Base-by-base conservation (phyloP, 306 rosid species). In the Castanea crenata region DNA sequence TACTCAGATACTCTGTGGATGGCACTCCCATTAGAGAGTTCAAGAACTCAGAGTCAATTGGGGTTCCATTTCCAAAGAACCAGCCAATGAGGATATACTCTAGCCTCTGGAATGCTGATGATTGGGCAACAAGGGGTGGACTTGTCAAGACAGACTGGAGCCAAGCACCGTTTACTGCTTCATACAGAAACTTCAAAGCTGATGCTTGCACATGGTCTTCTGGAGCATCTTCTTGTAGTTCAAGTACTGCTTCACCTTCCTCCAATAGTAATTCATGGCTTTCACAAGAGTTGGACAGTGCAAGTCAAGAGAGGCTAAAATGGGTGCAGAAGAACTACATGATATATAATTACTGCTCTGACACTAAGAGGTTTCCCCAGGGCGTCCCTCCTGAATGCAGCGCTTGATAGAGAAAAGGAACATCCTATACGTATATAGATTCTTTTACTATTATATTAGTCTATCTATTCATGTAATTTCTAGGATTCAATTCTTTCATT, bases 81-180 rank as follows among this genome's bases (percentile, higher is more conserved):
- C 94, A 92, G 21, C 62, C 92, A 4, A 90, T 92, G 94, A 86
- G 89, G n/a, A 81, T 90, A 19, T 80, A 89, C 54, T 87, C 94
- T 0, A 92, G 93, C 59, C 76, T 92, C 0, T 92, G 94, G 97
- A 89, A 90, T 81, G 93, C 96, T 0, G 96, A 93, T 73, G 97
- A 93, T 27, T 93, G 94, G 97, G 97, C 31, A 0, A 92, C 97
- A 3, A 90, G 94, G 69, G 93, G 94, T 4, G 96, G 97, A 1
- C 84, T 91, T 4, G 90, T 93, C 0, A 91, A 93, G 80, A 91
- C 92, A 27, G 91, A 93, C 19, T 91, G 96, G 94, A 49, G n/a
- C 9, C 55, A 83, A 77, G 92, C 91, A 44, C 97, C 94, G 3
- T 93, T 93, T 83, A 73, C 84, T 2, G 90, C 94, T 11, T 89